These are phyloP conservation scores for Colletotrichum tropicale DNA, from an alignment of 2,329 filamentous ascomycete species.

Conservation along the genomic window DNA sequence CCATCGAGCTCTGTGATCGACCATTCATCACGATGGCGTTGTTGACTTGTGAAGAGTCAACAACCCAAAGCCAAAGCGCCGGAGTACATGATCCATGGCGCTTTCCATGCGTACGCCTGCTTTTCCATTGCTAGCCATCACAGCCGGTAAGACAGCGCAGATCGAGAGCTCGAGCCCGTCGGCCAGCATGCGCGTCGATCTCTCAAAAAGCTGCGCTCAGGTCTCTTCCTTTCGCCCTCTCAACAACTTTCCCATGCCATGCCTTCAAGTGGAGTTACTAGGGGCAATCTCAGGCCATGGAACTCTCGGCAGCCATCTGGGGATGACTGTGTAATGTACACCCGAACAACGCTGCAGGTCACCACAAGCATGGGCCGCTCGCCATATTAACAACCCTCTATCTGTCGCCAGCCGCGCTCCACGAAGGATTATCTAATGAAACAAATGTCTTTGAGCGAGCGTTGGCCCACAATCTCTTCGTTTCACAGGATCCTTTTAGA, in stretches of 20 bases:
- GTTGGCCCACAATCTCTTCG: neutral
- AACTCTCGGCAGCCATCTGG: neutral
- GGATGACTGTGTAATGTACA: neutral
- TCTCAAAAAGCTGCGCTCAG: conserved; percentile 4
- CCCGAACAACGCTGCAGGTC: neutral
- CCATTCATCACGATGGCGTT: neutral
- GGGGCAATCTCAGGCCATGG: neutral
- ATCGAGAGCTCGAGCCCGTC: neutral
- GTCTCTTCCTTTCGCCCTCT: neutral
- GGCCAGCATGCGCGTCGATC: neutral
- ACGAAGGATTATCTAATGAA: neutral
- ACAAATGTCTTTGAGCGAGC: neutral
- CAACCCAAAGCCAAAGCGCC: neutral
- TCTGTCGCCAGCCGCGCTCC: neutral
- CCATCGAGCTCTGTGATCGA: neutral
- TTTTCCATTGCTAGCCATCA: conserved; percentile 6
- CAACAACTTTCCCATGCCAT: neutral
- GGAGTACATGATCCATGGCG: neutral
- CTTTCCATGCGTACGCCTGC: neutral
- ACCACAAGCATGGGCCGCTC: neutral
- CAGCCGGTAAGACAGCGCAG: neutral
- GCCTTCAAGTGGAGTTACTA: neutral
- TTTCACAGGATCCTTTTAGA: neutral
- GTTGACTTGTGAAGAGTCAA: neutral
- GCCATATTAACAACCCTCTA: neutral